Evolutionary conservation across 176 grass and related monocot genomes (phyloP).

Genomic region (Leersia perrieri): DNA sequence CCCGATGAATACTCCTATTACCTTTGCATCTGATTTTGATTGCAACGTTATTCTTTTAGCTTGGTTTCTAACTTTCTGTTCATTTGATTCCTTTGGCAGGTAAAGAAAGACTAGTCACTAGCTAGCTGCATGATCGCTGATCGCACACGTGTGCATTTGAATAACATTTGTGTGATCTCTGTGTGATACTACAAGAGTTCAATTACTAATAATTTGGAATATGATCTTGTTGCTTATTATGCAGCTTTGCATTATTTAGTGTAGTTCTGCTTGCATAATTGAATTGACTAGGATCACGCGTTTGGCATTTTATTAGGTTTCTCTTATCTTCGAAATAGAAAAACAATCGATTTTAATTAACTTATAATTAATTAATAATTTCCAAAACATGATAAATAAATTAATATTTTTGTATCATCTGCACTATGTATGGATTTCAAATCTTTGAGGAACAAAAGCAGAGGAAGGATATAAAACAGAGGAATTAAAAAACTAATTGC

Average conservation of each 20-base stretch:
- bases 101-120: background rate
- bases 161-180: background rate
- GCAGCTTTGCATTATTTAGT: background rate
- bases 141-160: slow-evolving; percentile 15
- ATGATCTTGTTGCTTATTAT: slow-evolving; percentile 16
- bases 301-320: background rate
- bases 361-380: too few species aligned
- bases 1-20: background rate
- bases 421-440: background rate
- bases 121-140: background rate
- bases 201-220: slow-evolving; percentile 32
- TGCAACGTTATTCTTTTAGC: background rate
- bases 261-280: background rate
- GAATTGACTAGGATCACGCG: background rate
- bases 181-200: slow-evolving; percentile 2
- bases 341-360: background rate
- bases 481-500: background rate
- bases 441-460: background rate
- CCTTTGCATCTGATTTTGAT: background rate
- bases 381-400: background rate
- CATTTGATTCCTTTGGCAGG: background rate
- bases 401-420: background rate
- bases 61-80: background rate
- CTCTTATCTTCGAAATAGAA: background rate
- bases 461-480: background rate